Percentiles rank a stretch among this genome's conserved stretches.
Evolutionary conservation across 768 basidiomycete genomes (phyloP).

Genomic region (Lentinula sp.): DNA sequence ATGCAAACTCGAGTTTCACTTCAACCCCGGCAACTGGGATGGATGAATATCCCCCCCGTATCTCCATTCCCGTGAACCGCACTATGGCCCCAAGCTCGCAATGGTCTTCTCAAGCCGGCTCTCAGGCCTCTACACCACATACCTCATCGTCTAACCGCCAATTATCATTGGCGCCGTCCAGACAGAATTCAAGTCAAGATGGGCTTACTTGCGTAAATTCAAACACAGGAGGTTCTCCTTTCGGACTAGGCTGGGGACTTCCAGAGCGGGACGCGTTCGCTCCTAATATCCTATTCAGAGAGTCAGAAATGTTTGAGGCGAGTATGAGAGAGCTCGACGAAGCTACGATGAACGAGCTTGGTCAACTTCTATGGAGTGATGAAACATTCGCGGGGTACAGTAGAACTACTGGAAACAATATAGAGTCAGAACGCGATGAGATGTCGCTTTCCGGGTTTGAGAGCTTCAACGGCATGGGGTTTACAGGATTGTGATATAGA

Average conservation of each 20-base stretch:
- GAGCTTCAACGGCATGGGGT: not conserved
- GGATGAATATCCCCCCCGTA: not conserved
- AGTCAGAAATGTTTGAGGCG: constrained; percentile 5
- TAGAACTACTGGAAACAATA: not conserved
- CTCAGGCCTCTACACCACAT: not conserved
- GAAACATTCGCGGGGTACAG: not conserved
- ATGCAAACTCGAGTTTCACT: not conserved
- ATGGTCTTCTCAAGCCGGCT: not conserved
- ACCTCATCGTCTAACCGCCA: not conserved
- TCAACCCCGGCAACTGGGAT: not conserved
- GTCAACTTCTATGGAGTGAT: constrained; percentile 5
- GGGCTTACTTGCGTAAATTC: not conserved
- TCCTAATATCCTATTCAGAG: constrained; percentile 2
- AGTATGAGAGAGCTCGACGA: constrained; percentile 4
- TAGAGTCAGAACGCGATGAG: not conserved
- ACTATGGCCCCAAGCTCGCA: not conserved
- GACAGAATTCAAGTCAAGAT: not conserved
- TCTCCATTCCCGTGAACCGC: not conserved
- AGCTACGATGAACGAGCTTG: constrained; percentile 2
- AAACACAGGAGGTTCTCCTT: not conserved
- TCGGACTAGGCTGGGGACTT: constrained; percentile 3
- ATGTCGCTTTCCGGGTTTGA: not conserved
- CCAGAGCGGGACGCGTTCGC: not conserved
- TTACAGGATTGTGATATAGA: not conserved
- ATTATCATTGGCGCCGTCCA: not conserved